Conservation (phyloP, 768 basidiomycete species). For the Suillus spraguei region DNA sequence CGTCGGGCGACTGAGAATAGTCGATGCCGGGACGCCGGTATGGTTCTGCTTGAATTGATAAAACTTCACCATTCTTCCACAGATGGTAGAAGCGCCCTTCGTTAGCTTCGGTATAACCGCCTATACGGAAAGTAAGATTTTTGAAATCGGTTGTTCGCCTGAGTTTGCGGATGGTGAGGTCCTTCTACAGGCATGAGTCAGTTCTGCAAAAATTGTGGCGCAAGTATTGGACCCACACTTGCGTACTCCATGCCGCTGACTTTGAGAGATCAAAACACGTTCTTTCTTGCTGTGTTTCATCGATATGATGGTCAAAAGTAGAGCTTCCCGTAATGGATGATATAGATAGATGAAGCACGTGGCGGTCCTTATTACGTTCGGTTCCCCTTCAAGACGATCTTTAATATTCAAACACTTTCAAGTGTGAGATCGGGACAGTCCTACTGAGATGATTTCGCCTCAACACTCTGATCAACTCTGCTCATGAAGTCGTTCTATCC, state of each 20-base stretch:
- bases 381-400: not conserved
- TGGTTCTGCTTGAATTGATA: constrained; percentile 34
- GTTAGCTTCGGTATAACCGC: constrained; percentile 7
- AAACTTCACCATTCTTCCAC: constrained; percentile 34
- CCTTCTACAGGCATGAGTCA: constrained; percentile 15
- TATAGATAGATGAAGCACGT: not conserved
- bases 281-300: constrained; percentile 2
- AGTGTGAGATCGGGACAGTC: not conserved
- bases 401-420: not conserved
- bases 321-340: not conserved
- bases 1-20: not conserved
- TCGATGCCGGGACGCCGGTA: constrained; percentile 23
- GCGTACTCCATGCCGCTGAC: constrained; percentile 28
- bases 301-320: not conserved
- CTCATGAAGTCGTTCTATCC: not conserved
- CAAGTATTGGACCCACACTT: constrained; percentile 29
- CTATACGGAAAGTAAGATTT: constrained; percentile 24
- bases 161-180: constrained; percentile 23
- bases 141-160: constrained; percentile 28
- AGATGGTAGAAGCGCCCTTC: constrained; percentile 28
- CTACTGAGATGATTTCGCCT: not conserved
- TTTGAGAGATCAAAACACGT: constrained; percentile 10
- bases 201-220: not conserved
- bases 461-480: not conserved
- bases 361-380: not conserved